phyloP scores from a whole-genome alignment of 2,329 filamentous ascomycete species.

The Colletotrichum somersetense region DNA sequence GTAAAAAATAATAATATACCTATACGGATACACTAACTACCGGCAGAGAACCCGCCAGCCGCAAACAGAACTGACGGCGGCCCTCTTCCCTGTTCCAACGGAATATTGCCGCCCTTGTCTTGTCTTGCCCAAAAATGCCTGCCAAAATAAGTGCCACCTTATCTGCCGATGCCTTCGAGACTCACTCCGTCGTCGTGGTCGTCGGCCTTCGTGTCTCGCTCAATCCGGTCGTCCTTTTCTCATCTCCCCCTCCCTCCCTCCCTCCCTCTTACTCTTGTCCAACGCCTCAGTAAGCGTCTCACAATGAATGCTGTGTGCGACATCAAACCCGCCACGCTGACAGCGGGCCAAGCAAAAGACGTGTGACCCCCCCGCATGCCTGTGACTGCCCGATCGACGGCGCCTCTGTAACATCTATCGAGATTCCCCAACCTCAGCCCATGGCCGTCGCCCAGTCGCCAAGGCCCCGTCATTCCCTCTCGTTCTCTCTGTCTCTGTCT shows the following conservation, averaged over 20 bases:
- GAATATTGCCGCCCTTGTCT: neutral
- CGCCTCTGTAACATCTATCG: conserved; percentile 11
- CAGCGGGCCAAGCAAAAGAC: conserved; percentile 1
- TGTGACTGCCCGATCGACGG: neutral
- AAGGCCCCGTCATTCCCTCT: neutral
- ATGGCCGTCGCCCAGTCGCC: neutral
- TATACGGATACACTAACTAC: too few species aligned
- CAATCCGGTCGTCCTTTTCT: neutral
- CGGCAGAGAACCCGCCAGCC: too few species aligned
- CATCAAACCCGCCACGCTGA: conserved; percentile 16
- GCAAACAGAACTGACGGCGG: conserved; percentile 20
- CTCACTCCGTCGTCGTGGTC: neutral
- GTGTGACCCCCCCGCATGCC: conserved; percentile 14
- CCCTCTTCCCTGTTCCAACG: neutral
- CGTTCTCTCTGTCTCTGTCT: too few species aligned
- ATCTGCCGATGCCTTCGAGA: neutral
- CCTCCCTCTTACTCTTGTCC: neutral
- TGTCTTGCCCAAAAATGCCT: too few species aligned
- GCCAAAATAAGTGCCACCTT: too few species aligned
- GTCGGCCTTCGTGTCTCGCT: neutral
- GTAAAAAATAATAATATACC: too few species aligned
- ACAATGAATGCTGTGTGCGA: conserved; percentile 23
- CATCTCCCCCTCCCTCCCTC: neutral
- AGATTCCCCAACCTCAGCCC: neutral
- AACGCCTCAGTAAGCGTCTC: conserved; percentile 34